Percentiles rank a stretch among this genome's conserved stretches.
Evolutionary conservation across 83 land plant species (phyloP).

Genomic region (Diphasiastrum complanatum): DNA sequence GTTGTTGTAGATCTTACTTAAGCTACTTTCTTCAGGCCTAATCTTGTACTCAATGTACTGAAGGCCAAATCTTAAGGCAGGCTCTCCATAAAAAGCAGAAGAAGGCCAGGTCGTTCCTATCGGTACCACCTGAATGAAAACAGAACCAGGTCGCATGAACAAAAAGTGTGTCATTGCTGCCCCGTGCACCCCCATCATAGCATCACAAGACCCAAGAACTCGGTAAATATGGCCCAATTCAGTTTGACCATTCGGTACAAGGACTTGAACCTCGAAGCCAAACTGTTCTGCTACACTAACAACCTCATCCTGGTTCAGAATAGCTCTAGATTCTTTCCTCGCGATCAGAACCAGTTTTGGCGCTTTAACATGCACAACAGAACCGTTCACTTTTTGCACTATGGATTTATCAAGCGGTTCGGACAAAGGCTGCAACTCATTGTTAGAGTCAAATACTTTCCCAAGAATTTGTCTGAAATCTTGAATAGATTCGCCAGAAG

Average conservation of each 20-base stretch:
- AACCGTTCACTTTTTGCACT: no score
- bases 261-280: constrained; percentile 52
- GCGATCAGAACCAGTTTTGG: constrained; percentile 56
- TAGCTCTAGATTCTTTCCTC: constrained; percentile 50
- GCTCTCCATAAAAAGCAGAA: constrained; percentile 71
- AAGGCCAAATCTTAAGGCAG: constrained; percentile 71
- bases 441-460: constrained; percentile 18
- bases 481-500: constrained; percentile 21
- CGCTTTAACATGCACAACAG: no score
- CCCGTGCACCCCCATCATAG: constrained; percentile 84
- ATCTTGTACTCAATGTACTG: constrained; percentile 62
- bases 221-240: constrained; percentile 57
- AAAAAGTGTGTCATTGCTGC: constrained; percentile 92
- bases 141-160: constrained; percentile 77
- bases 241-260: constrained; percentile 44
- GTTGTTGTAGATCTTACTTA: constrained; percentile 40
- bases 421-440: no score
- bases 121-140: constrained; percentile 79
- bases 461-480: constrained; percentile 25
- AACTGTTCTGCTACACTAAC: constrained; percentile 34
- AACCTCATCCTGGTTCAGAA: constrained; percentile 48
- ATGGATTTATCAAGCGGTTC: neutral
- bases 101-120: constrained; percentile 91
- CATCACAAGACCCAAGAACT: constrained; percentile 46
- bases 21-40: constrained; percentile 62